Evolutionary conservation across 116 monocot species (phyloP), one percentile per base, ranked within the genome.

Genomic region (Iris pallida): DNA sequence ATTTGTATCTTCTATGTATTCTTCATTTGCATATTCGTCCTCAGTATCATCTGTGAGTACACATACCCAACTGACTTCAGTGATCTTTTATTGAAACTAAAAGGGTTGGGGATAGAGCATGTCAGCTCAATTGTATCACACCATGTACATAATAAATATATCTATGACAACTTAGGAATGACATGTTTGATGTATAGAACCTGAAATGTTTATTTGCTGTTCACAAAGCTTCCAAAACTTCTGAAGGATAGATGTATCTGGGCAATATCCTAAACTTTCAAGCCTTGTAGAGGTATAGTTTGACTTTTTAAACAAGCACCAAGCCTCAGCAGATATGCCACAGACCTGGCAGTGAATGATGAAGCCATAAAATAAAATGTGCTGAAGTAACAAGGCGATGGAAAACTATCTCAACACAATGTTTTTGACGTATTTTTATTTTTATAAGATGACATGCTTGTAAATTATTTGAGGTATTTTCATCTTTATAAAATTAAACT

Each of bases 1-100:
- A 45, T 83, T 96, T 14, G 81, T 85, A 41, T 96, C 96, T 76
- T 96, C 96, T 73, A 96, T 87, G 61, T 92, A 96, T 70, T 96
- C 96, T 64, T 89, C 89, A 81, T 96, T 96, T 65, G 82, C 92
- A 79, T 83, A 79, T 79, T 96, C 96, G 69, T 96, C 96, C 79
- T 96, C 96, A 52, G 89, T 96, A 64, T 96, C 96, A 87, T 92
- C 96, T 96, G 79, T 30, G 30, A 55, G 47, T 20, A 40, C 20
- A 56, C 42, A 61, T 20, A 75, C 51, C 12, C 16, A 67, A n/a
- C 42, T 30, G 30, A 30, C 3, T 30, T 30, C 30, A 30, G 30
- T 30, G 30, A 30, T 30, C 30, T n/a, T n/a, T n/a, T 30, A 30
- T 30, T 30, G 30, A 30, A 30, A 30, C 3, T 30, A 30, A 30